Conservation (phyloP, 148 eudicot genomes). For the Rhododendron mucronatum region DNA sequence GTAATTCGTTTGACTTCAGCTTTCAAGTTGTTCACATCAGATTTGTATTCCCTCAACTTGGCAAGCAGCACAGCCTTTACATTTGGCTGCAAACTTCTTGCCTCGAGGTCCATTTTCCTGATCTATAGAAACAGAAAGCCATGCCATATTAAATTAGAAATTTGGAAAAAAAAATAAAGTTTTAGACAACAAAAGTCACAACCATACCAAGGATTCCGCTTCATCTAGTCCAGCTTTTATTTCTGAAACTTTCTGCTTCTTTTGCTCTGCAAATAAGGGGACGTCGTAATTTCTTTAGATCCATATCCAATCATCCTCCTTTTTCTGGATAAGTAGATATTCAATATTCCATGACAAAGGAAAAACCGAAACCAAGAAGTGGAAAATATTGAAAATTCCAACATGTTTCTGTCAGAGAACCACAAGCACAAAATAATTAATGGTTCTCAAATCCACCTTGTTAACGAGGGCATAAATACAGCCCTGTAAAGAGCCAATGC, state of each 20-base stretch:
- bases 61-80: slow-evolving; percentile 55
- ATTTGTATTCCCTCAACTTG: slow-evolving; percentile 52
- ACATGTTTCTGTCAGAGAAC: not conserved
- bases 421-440: not conserved
- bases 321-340: not conserved
- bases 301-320: not conserved
- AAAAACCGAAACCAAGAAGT: not conserved
- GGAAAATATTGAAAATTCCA: not conserved
- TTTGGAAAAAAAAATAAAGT: not conserved
- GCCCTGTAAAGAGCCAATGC: not conserved
- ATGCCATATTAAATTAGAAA: not conserved
- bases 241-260: slow-evolving; percentile 52
- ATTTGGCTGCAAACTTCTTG: slow-evolving; percentile 56
- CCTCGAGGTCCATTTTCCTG: slow-evolving; percentile 62
- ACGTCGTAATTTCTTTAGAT: not conserved
- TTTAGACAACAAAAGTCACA: not conserved
- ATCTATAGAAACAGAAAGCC: slow-evolving; percentile 27
- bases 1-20: slow-evolving; percentile 42
- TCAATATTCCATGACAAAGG: not conserved
- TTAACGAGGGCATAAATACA: not conserved
- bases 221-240: slow-evolving; percentile 46
- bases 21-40: slow-evolving; percentile 59
- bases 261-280: slow-evolving; percentile 40
- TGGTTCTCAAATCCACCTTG: not conserved
- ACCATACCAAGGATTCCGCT: slow-evolving; percentile 48